A percentile compares a stretch with the other conserved stretches of the same genome.
phyloP scores from a whole-genome alignment of 139 green algal species.

The Mesotaenium endlicherianum region DNA sequence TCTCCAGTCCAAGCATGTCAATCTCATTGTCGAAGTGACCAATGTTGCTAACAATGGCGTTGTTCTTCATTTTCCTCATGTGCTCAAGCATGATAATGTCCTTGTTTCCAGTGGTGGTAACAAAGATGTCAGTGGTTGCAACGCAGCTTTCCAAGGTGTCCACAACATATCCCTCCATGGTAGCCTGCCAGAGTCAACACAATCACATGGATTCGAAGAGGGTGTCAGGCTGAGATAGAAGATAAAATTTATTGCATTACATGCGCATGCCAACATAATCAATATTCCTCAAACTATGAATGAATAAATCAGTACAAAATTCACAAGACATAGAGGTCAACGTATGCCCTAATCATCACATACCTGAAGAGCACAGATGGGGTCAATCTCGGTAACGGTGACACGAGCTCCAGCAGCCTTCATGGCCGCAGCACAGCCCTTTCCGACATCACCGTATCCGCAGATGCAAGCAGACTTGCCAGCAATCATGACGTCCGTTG shows the following conservation, averaged over 20 bases:
- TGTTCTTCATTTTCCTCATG: constrained; percentile 99
- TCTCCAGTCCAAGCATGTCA: constrained; percentile 94
- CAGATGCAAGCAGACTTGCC: constrained; percentile 69
- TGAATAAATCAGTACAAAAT: no score
- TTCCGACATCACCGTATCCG: constrained; percentile 98
- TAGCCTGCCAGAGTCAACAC: constrained; percentile 31
- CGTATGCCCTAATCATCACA: no score
- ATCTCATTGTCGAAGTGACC: constrained; percentile 99
- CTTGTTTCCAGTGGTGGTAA: constrained; percentile 99
- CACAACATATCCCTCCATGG: constrained; percentile 92
- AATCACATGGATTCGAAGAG: no score
- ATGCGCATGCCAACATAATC: no score
- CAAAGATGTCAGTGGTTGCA: constrained; percentile 90
- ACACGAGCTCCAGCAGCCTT: constrained; percentile 90
- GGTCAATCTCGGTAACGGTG: constrained; percentile 97
- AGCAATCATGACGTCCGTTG: constrained; percentile 98
- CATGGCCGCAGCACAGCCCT: constrained; percentile 93
- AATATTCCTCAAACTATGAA: no score
- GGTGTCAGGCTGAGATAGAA: no score
- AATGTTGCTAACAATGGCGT: constrained; percentile 99
- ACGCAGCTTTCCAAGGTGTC: constrained; percentile 82
- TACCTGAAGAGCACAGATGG: constrained; percentile 98
- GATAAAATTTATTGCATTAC: no score
- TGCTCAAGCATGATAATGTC: constrained; percentile 95
- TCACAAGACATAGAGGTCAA: no score